Conservation (phyloP, 2,329 filamentous ascomycete genomes). For the Penicillium freii region DNA sequence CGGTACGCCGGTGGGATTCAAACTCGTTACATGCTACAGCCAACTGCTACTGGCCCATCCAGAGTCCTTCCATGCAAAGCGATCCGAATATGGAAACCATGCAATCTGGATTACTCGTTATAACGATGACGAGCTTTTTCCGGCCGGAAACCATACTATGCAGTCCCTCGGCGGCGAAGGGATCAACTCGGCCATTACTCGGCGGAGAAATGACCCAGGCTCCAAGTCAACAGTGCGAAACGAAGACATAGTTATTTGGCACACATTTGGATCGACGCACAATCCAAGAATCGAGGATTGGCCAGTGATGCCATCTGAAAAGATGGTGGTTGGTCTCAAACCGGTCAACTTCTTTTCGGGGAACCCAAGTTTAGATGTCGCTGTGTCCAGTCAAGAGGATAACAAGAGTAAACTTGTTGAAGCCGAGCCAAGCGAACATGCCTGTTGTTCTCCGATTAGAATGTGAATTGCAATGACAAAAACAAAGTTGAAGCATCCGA, state of each 20-base stretch:
- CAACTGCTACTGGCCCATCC: conserved; percentile 56
- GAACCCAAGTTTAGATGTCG: conserved; percentile 23
- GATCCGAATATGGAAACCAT: conserved; percentile 52
- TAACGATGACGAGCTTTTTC: conserved; percentile 49
- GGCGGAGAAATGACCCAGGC: conserved; percentile 22
- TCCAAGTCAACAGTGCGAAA: conserved; percentile 25
- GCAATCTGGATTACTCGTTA: conserved; percentile 55
- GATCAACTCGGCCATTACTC: conserved; percentile 18
- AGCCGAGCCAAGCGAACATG: too few species aligned
- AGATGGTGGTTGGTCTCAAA: conserved; percentile 24
- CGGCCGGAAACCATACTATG: conserved; percentile 53
- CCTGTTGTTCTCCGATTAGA: background rate
- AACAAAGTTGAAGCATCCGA: background rate
- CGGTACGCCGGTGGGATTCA: conserved; percentile 53
- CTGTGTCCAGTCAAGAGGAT: conserved; percentile 18
- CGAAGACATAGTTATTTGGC: conserved; percentile 39
- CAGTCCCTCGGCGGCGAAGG: conserved; percentile 37
- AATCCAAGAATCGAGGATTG: conserved; percentile 43
- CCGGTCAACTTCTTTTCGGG: conserved; percentile 25
- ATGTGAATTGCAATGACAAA: background rate
- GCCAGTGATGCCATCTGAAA: conserved; percentile 39
- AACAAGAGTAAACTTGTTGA: conserved; percentile 9
- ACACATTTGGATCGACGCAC: conserved; percentile 43
- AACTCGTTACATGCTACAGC: conserved; percentile 52
- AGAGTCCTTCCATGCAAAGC: conserved; percentile 47